A percentile compares a stretch with the other conserved stretches of the same genome.
phyloP scores from a whole-genome alignment of 371 early-diverging fungal species.

The Rhizopus stolonifer region DNA sequence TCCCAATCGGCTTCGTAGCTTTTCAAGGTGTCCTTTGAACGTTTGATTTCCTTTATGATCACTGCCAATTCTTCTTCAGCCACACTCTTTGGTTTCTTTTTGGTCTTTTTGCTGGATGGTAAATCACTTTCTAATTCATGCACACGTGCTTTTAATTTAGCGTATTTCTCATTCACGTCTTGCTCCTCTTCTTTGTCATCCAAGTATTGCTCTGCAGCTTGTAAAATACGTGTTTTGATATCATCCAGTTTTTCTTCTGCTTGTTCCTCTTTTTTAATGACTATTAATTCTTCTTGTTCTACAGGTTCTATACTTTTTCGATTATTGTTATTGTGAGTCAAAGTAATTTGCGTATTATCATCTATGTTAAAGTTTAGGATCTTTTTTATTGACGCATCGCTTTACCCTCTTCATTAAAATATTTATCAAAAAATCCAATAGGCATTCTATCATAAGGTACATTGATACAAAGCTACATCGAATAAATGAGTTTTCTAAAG shows the following conservation, averaged over 20 bases:
- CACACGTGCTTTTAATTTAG: constrained; percentile 23
- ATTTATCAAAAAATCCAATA: constrained; percentile 57
- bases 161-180: constrained; percentile 35
- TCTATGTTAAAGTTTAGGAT: not conserved
- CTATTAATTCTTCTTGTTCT: not conserved
- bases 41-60: constrained; percentile 42
- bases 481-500: not conserved
- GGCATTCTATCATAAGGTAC: constrained; percentile 60
- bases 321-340: constrained; percentile 1
- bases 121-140: constrained; percentile 27
- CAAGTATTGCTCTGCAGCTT: constrained; percentile 31
- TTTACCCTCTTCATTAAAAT: constrained; percentile 52
- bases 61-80: constrained; percentile 24
- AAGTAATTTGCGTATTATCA: not conserved
- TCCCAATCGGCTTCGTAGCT: constrained; percentile 53
- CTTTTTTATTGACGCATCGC: no score
- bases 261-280: not conserved
- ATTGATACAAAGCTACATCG: constrained; percentile 49
- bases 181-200: constrained; percentile 20
- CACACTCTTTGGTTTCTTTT: constrained; percentile 29
- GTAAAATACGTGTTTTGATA: constrained; percentile 32
- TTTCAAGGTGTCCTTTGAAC: constrained; percentile 44
- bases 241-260: constrained; percentile 8
- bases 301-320: not conserved
- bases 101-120: constrained; percentile 12